Evolutionary conservation across 768 basidiomycete species (phyloP), one percentile per base, ranked within the genome.

Genomic region (Saitozyma podzolica): DNA sequence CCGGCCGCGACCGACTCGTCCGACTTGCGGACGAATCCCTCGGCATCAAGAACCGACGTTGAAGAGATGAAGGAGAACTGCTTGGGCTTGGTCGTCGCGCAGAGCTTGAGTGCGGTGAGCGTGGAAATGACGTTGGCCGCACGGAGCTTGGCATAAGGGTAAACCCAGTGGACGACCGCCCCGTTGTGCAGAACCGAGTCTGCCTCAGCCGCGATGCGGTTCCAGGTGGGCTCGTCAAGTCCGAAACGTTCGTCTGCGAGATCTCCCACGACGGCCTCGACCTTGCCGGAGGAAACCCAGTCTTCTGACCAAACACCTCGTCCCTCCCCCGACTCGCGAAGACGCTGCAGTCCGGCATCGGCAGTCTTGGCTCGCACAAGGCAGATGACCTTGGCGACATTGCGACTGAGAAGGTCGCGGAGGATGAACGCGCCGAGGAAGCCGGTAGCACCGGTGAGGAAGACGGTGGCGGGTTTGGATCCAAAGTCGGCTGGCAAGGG

Each of bases 91-190:
- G 84, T 83, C 3, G 72, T 66, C 11, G 78, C 74, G 3, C 91
- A 91, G 37, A 99, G 85, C 41, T 89, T 85, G 49, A 96, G 83
- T 7, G 88, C 87, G 2, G 89, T 89, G 60, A 99, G 75, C 7
- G 96, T 99, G 0, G 89, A 88, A 10, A 94, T 74, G n/a, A 98
- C 96, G 78, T 99, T 99, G 13, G 94, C 86, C 0, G 88, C 84
- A 8, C 94, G 89, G 10, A 99, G 84, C 77, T 88, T 92, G 76
- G 94, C 89, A 80, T 99, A 99, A 0, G 93, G 92, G 79, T 96
- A 99, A 3, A 99, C 91, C 96, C 96, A 99, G 75, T 99, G 96
- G 13, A 98, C 95, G 79, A 97, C 80, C n/a, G 96, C 96, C 42
- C 96, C 96, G 67, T 99, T 99, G 77, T 99, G 96, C 51, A 98